These are phyloP conservation scores for Venturia nashicola DNA, from an alignment of 2,329 filamentous ascomycete genomes.

Conservation along the genomic window DNA sequence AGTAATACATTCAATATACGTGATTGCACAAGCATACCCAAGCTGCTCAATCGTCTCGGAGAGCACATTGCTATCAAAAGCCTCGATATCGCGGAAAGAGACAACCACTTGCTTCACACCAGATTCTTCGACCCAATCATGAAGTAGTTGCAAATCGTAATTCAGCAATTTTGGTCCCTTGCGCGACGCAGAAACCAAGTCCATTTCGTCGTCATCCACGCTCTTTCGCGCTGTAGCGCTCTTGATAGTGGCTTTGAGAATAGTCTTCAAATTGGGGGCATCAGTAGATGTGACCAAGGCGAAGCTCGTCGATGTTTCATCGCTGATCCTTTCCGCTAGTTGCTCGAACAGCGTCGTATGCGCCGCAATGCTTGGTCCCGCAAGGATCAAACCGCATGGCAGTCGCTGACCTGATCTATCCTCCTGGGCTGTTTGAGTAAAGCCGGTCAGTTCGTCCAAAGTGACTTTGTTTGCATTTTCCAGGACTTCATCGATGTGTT, in stretches of 20 bases:
- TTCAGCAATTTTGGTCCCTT: slow-evolving; percentile 57
- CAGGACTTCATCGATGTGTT: slow-evolving; percentile 40
- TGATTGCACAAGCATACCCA: slow-evolving; percentile 36
- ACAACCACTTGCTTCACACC: slow-evolving; percentile 51
- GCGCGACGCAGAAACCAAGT: slow-evolving; percentile 14
- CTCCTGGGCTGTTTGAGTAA: slow-evolving; percentile 20
- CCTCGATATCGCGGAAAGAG: slow-evolving; percentile 71
- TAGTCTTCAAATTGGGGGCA: slow-evolving; percentile 59
- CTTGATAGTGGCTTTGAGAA: slow-evolving; percentile 61
- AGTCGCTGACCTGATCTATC: slow-evolving; percentile 33
- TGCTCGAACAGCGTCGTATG: slow-evolving; percentile 64
- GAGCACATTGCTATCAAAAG: slow-evolving; percentile 61
- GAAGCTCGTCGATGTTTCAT: slow-evolving; percentile 39
- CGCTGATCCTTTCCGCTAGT: slow-evolving; percentile 36
- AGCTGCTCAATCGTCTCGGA: slow-evolving; percentile 59
- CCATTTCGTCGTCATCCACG: slow-evolving; percentile 40
- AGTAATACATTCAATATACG: background rate
- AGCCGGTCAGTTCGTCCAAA: slow-evolving; percentile 25
- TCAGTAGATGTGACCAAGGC: slow-evolving; percentile 58
- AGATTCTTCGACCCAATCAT: slow-evolving; percentile 44
- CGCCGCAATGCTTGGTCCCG: slow-evolving; percentile 66
- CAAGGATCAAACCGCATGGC: slow-evolving; percentile 60
- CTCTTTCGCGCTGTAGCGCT: slow-evolving; percentile 46
- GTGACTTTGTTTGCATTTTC: slow-evolving; percentile 27
- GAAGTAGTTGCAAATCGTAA: slow-evolving; percentile 64